Conservation (phyloP, 2,329 filamentous ascomycete genomes). For the Trichocomaceae sp. region DNA sequence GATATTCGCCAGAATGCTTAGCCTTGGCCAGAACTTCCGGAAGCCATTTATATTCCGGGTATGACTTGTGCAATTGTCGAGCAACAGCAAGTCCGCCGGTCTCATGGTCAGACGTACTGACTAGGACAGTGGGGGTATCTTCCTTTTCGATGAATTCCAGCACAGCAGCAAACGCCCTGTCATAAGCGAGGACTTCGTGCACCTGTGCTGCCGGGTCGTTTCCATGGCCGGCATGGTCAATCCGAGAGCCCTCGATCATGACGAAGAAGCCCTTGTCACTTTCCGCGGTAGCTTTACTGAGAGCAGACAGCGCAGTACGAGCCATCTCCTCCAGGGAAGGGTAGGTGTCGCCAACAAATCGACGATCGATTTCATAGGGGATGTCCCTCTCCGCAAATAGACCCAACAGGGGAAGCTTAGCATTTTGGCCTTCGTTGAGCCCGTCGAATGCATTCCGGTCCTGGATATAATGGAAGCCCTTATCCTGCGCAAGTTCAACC, state of each 20-base stretch:
- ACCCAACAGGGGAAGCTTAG: slow-evolving; percentile 74
- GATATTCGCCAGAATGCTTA: slow-evolving; percentile 65
- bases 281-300: slow-evolving; percentile 73
- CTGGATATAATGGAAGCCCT: slow-evolving; percentile 74
- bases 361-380: slow-evolving; percentile 88
- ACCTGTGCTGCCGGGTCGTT: slow-evolving; percentile 82
- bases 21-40: slow-evolving; percentile 75
- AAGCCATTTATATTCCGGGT: slow-evolving; percentile 72
- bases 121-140: slow-evolving; percentile 66
- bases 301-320: slow-evolving; percentile 67
- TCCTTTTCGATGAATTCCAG: slow-evolving; percentile 75
- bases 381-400: slow-evolving; percentile 78
- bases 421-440: slow-evolving; percentile 59
- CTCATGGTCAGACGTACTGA: slow-evolving; percentile 92
- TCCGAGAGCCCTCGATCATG: slow-evolving; percentile 95
- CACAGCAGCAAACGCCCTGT: slow-evolving; percentile 75
- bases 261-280: slow-evolving; percentile 93
- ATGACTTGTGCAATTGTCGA: slow-evolving; percentile 58
- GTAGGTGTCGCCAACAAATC: slow-evolving; percentile 69
- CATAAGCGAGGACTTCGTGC: slow-evolving; percentile 90
- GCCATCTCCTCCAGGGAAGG: slow-evolving; percentile 92
- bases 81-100: slow-evolving; percentile 83
- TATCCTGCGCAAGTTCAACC: slow-evolving; percentile 62
- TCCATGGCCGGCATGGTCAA: slow-evolving; percentile 86
- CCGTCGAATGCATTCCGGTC: slow-evolving; percentile 68